These are phyloP conservation scores for Melampsora abietis-canadensis DNA, from an alignment of 1,284 basidiomycete species.

Conservation along the genomic window DNA sequence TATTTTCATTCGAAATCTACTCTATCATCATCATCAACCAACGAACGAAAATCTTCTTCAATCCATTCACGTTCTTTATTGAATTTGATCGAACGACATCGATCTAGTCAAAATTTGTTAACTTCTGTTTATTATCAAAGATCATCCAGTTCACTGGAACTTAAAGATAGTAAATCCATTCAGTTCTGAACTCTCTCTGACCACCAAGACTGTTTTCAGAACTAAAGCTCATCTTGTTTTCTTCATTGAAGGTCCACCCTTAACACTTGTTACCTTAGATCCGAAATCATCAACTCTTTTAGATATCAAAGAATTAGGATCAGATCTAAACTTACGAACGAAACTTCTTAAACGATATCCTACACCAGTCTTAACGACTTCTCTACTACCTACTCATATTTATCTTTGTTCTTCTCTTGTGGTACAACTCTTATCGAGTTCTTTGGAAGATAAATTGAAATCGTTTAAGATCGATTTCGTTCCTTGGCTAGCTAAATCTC, in stretches of 20 bases:
- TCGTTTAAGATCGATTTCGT: slow-evolving; percentile 36
- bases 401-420: slow-evolving; percentile 28
- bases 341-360: slow-evolving; percentile 21
- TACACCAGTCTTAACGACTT: slow-evolving; percentile 9
- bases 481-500: slow-evolving; percentile 35
- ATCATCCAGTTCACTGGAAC: slow-evolving; percentile 5
- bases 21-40: neutral
- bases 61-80: slow-evolving; percentile 16
- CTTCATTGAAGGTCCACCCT: neutral
- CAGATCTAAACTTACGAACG: slow-evolving; percentile 8
- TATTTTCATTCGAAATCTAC: slow-evolving; percentile 15
- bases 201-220: too few relatives aligned
- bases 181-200: too few relatives aligned
- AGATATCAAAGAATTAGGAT: slow-evolving; percentile 23
- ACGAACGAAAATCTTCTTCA: neutral
- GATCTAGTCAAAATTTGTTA: slow-evolving; percentile 21
- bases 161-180: slow-evolving; percentile 6
- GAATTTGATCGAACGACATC: slow-evolving; percentile 25
- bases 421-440: neutral
- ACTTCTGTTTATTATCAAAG: slow-evolving; percentile 33
- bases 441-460: neutral
- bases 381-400: slow-evolving; percentile 28
- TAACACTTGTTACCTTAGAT: slow-evolving; percentile 22
- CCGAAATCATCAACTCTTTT: slow-evolving; percentile 17
- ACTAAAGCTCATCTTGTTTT: neutral